Evolutionary conservation across 2,329 filamentous ascomycete species (phyloP).

Genomic region (Fusarium domesticum): DNA sequence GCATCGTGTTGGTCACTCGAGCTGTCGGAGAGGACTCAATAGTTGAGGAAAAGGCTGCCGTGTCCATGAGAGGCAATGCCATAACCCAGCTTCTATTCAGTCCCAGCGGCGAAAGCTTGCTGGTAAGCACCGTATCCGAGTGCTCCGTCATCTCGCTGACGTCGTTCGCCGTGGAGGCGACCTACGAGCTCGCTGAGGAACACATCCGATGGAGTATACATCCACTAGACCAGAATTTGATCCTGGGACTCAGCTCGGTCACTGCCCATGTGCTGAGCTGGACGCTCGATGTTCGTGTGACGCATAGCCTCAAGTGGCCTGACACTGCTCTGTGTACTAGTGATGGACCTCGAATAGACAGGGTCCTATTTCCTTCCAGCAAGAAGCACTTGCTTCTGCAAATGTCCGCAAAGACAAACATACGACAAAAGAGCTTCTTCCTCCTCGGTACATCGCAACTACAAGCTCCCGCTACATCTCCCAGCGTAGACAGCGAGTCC

Average conservation of each 20-base stretch:
- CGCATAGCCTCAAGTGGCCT: neutral
- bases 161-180: neutral
- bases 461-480: neutral
- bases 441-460: neutral
- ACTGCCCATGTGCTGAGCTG: neutral
- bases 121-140: neutral
- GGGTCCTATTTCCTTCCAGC: conserved; percentile 17
- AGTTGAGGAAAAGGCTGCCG: neutral
- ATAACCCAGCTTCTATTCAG: neutral
- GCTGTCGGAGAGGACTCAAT: neutral
- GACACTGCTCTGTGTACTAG: neutral
- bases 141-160: neutral
- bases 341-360: conserved; percentile 14
- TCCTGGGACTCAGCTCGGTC: neutral
- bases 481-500: neutral
- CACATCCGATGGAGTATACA: neutral
- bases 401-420: neutral
- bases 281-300: neutral
- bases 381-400: conserved; percentile 17
- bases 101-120: neutral
- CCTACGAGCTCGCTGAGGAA: neutral
- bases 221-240: neutral
- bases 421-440: neutral
- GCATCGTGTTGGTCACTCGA: neutral
- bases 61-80: neutral